Evolutionary conservation across 108 stramenopile species (phyloP).

Genomic region (Cylindrotheca closterium): DNA sequence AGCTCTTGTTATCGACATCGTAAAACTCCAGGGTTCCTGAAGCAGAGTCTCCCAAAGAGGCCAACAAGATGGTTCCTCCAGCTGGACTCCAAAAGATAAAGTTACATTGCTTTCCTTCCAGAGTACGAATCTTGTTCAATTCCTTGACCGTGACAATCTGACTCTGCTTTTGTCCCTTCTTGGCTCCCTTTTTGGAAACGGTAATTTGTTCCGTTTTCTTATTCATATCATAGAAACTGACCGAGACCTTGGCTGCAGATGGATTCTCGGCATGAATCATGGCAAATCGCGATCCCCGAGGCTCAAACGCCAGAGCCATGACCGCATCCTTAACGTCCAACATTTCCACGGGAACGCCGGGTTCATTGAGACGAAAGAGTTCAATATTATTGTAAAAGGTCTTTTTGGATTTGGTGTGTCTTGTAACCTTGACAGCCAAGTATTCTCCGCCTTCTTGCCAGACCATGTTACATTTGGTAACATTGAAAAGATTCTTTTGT

Average conservation of each 20-base stretch:
- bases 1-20: constrained; percentile 85
- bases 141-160: constrained; percentile 46
- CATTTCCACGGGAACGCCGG: constrained; percentile 94
- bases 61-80: constrained; percentile 86
- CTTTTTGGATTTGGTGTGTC: constrained; percentile 96
- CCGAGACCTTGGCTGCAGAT: constrained; percentile 79
- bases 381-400: constrained; percentile 94
- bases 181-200: constrained; percentile 47
- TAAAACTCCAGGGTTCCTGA: constrained; percentile 92
- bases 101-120: constrained; percentile 89
- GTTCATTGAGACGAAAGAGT: constrained; percentile 88
- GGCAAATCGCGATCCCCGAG: constrained; percentile 89
- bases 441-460: constrained; percentile 95
- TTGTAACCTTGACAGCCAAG: constrained; percentile 92
- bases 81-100: constrained; percentile 94
- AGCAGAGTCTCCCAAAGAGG: constrained; percentile 87
- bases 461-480: constrained; percentile 89
- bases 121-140: constrained; percentile 76
- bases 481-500: constrained; percentile 95
- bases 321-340: constrained; percentile 91
- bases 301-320: constrained; percentile 96
- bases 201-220: constrained; percentile 38
- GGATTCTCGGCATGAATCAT: constrained; percentile 94
- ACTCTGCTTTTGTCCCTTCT: constrained; percentile 51
- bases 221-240: constrained; percentile 95